A percentile compares a stretch with the other conserved stretches of the same genome.
Conservation (phyloP, 2,329 filamentous ascomycete genomes). For the Verticillium dahliae region DNA sequence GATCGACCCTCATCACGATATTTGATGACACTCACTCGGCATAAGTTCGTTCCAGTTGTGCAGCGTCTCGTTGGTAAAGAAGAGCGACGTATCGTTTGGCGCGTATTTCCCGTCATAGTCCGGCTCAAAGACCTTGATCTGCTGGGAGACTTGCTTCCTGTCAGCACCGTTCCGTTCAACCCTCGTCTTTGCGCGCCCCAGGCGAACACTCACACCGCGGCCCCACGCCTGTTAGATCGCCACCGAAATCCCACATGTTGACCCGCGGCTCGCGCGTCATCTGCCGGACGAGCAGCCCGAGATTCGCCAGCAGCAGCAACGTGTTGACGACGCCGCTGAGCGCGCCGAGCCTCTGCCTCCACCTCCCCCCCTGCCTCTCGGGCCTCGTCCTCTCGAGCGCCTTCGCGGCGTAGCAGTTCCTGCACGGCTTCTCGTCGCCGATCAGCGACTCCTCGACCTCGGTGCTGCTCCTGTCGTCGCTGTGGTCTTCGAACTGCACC, state of each 20-base stretch:
- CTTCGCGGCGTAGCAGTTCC: slow-evolving; percentile 5
- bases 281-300: slow-evolving; percentile 20
- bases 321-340: slow-evolving; percentile 19
- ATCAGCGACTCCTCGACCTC: slow-evolving; percentile 28
- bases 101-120: slow-evolving; percentile 24
- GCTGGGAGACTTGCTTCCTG: slow-evolving; percentile 24
- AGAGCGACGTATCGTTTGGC: slow-evolving; percentile 31
- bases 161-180: neutral
- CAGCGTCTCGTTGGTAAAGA: slow-evolving; percentile 26
- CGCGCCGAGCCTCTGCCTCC: slow-evolving; percentile 17
- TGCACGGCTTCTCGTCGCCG: slow-evolving; percentile 16
- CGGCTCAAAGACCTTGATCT: slow-evolving; percentile 28
- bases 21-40: slow-evolving; percentile 18
- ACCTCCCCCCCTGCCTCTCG: slow-evolving; percentile 3
- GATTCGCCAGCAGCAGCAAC: slow-evolving; percentile 21
- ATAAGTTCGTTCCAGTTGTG: slow-evolving; percentile 31
- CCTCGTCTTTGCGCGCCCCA: too few species aligned
- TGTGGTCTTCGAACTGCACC: slow-evolving; percentile 15
- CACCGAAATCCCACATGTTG: slow-evolving; percentile 24
- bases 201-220: slow-evolving; percentile 18
- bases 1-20: neutral
- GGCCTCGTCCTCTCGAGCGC: slow-evolving; percentile 1
- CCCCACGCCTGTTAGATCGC: slow-evolving; percentile 28
- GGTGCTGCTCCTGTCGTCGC: slow-evolving; percentile 21
- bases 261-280: slow-evolving; percentile 14